Evolutionary conservation across 306 rosid species (phyloP), one percentile per base, ranked within the genome.

Genomic region (Begonia peltatifolia): DNA sequence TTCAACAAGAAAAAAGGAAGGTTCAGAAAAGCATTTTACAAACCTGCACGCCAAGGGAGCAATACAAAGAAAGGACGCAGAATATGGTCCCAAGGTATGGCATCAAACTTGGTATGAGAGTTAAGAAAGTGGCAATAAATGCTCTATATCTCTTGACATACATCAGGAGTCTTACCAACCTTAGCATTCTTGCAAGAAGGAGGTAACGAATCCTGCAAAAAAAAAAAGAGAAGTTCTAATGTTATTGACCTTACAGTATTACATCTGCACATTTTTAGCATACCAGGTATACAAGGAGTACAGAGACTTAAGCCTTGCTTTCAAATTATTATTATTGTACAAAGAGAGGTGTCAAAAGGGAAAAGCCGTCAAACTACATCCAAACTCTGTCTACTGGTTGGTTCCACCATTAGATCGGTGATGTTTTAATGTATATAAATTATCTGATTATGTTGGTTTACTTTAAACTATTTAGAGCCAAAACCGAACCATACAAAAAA

Each of bases 31-130:
- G 52, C 60, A 58, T 57, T 60, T 47, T 22, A 64, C 61, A 62
- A 71, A 90, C 99, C 99, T 90, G 99, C 41, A 83, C 75, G 58
- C 95, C 99, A 71, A 90, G 73, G 50, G 86, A 68, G 68, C 95
- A 86, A 73, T 90, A 90, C 54, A 90, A 63, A 64, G 94, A 83
- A 6, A 86, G 64, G 62, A 81, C 60, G 67, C 88, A 86, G 75
- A 90, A 86, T 70, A 90, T 73, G 67, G 83, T 86, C 63, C 99
- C 99, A 11, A 90, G 77, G 72, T 86, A 90, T 15, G 99, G 99
- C 99, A 86, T 90, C 78, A 90, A 73, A 72, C 99, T 90, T 14
- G 99, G 99, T 63, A 90, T 79, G 61, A 90, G 99, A 41, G 92
- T 74, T 61, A 90, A 65, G 65, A 90, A 90, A 44, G 99, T 90